Evolutionary conservation across 768 basidiomycete species (phyloP).

Genomic region (Naganishia vaughanmartiniae): DNA sequence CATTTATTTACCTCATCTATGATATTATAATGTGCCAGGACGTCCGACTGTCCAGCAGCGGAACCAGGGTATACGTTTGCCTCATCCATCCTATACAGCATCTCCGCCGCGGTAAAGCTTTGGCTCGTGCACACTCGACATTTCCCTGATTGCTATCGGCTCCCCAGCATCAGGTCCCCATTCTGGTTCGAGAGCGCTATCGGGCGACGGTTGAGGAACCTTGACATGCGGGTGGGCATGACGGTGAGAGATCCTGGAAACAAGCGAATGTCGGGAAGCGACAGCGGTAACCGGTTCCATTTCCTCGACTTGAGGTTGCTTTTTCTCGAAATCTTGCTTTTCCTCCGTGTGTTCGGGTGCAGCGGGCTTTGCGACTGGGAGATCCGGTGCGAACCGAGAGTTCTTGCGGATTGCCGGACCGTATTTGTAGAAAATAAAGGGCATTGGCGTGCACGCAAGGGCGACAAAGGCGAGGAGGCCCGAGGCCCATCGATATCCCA

Average conservation of each 20-base stretch:
- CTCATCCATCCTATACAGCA: not conserved
- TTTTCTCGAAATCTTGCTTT: not conserved
- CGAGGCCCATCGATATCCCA: conserved; percentile 40
- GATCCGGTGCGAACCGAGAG: conserved; percentile 34
- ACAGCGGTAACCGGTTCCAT: not conserved
- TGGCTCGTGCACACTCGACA: conserved; percentile 13
- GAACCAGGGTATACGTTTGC: conserved; percentile 4
- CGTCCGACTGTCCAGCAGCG: not conserved
- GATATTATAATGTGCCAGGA: not conserved
- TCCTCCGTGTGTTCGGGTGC: not conserved
- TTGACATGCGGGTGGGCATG: not conserved
- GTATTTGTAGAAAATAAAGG: conserved; percentile 39
- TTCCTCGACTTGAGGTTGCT: not conserved
- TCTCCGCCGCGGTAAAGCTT: conserved; percentile 15
- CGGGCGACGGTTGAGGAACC: conserved; percentile 1
- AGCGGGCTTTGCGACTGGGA: not conserved
- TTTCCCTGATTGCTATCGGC: conserved; percentile 10
- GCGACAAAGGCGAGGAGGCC: conserved; percentile 39
- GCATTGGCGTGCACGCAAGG: conserved; percentile 39
- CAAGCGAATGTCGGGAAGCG: not conserved
- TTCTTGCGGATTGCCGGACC: conserved; percentile 44
- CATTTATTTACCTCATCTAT: not conserved
- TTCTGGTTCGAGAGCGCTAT: conserved; percentile 30
- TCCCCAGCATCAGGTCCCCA: conserved; percentile 25
- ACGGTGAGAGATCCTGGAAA: not conserved